These are phyloP conservation scores for Elsinoe batatas DNA, from an alignment of 2,329 filamentous ascomycete species.

Conservation along the genomic window DNA sequence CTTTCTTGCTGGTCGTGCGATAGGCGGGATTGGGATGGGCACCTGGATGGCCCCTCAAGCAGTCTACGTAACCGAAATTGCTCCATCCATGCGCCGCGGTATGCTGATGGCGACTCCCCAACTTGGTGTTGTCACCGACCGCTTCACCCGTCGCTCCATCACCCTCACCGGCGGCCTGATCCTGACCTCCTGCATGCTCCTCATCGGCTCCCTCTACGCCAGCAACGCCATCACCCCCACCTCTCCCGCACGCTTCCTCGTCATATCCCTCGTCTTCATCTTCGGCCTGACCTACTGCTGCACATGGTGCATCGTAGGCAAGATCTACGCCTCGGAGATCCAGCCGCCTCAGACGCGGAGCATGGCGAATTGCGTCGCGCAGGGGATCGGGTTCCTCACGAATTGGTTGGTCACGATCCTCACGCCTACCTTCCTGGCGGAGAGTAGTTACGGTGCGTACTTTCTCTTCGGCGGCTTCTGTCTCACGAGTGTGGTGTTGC, in stretches of 20 bases:
- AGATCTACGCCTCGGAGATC: slow-evolving; percentile 49
- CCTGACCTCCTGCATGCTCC: slow-evolving; percentile 42
- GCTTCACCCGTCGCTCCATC: slow-evolving; percentile 45
- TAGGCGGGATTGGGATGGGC: slow-evolving; percentile 52
- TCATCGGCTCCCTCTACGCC: slow-evolving; percentile 47
- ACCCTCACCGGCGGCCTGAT: slow-evolving; percentile 45
- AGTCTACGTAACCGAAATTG: slow-evolving; percentile 54
- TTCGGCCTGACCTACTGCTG: slow-evolving; percentile 38
- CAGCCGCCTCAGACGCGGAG: slow-evolving; percentile 45
- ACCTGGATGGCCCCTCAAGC: slow-evolving; percentile 47
- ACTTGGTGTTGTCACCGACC: slow-evolving; percentile 36
- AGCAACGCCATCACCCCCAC: slow-evolving; percentile 12
- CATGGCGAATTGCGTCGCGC: slow-evolving; percentile 43
- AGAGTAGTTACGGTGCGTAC: slow-evolving; percentile 27
- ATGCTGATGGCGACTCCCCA: slow-evolving; percentile 18
- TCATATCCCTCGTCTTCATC: slow-evolving; percentile 40
- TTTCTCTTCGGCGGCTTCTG: slow-evolving; percentile 26
- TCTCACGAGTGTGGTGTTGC: background rate
- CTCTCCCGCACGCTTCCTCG: slow-evolving; percentile 35
- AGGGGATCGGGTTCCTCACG: slow-evolving; percentile 42
- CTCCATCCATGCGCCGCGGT: slow-evolving; percentile 38
- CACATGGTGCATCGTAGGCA: slow-evolving; percentile 47
- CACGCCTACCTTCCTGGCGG: slow-evolving; percentile 41
- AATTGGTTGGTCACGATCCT: slow-evolving; percentile 33
- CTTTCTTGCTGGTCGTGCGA: slow-evolving; percentile 45